A percentile compares a stretch with the other conserved stretches of the same genome.
Evolutionary conservation across 2,329 filamentous ascomycete genomes (phyloP).

Genomic region (Geoglossum cookeanum): DNA sequence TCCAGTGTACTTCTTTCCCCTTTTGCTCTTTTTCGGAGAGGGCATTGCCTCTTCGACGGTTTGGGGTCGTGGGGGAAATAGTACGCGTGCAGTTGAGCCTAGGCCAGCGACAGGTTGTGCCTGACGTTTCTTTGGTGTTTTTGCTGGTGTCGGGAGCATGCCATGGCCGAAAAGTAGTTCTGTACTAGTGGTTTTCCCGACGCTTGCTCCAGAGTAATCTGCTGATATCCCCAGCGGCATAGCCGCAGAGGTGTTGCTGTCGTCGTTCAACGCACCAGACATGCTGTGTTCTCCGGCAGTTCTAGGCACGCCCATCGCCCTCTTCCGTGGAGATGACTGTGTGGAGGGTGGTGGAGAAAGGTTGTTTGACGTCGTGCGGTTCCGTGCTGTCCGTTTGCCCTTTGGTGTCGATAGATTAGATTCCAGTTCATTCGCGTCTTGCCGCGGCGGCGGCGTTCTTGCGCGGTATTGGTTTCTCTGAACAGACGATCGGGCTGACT

Average conservation of each 20-base stretch:
- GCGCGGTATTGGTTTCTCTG: conserved; percentile 27
- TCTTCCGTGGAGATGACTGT: conserved; percentile 10
- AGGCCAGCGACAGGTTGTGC: conserved; percentile 17
- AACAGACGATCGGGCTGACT: conserved; percentile 44
- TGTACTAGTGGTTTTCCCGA: conserved; percentile 9
- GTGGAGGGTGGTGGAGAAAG: conserved; percentile 25
- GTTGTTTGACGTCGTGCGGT: conserved; percentile 28
- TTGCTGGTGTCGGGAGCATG: conserved; percentile 60
- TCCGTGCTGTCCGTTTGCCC: conserved; percentile 15
- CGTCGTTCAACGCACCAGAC: conserved; percentile 26
- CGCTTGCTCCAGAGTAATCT: conserved; percentile 4
- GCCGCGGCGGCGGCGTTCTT: conserved; percentile 18
- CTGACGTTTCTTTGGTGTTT: conserved; percentile 47
- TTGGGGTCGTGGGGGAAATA: conserved; percentile 40
- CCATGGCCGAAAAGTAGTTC: conserved; percentile 16
- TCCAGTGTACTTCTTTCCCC: conserved; percentile 35
- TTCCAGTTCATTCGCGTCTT: not conserved
- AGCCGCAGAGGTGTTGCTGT: conserved; percentile 26
- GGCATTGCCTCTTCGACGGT: conserved; percentile 38
- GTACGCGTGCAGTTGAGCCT: conserved; percentile 24
- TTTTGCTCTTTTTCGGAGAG: conserved; percentile 37
- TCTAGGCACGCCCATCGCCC: not conserved
- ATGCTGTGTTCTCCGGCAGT: conserved; percentile 12
- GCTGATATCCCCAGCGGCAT: conserved; percentile 17
- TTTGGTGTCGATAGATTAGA: conserved; percentile 3